These are phyloP conservation scores for Berkeleyomyces rouxiae DNA, from an alignment of 2,329 filamentous ascomycete genomes.

Conservation along the genomic window DNA sequence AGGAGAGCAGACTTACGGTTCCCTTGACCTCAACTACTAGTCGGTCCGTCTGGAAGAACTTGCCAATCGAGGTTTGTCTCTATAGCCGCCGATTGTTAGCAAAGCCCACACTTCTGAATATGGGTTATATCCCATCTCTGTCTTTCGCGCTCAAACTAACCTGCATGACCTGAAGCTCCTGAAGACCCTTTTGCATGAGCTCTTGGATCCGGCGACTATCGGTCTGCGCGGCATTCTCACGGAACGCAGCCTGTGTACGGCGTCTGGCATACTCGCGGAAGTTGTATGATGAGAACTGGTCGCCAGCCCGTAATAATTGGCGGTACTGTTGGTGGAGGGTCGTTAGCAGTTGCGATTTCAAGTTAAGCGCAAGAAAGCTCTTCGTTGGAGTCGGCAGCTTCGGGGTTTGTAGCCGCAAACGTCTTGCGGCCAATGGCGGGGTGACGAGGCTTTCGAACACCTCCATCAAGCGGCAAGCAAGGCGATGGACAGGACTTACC, in stretches of 20 bases:
- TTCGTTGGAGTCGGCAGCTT: no score
- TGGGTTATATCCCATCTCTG: no score
- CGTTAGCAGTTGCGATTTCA: background rate
- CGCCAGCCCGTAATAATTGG: slow-evolving; percentile 70
- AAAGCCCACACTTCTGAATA: background rate
- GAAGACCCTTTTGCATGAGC: slow-evolving; percentile 71
- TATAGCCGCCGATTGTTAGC: slow-evolving; percentile 23
- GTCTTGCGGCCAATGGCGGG: background rate
- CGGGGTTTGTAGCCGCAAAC: background rate
- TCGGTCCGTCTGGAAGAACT: slow-evolving; percentile 83
- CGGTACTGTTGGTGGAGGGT: slow-evolving; percentile 49
- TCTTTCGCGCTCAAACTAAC: slow-evolving; percentile 28
- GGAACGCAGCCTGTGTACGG: slow-evolving; percentile 78
- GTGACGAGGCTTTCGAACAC: background rate
- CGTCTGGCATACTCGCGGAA: slow-evolving; percentile 93
- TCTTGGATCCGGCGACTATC: slow-evolving; percentile 72
- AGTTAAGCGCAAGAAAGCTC: background rate
- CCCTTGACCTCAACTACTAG: slow-evolving; percentile 59
- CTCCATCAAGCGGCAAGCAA: background rate
- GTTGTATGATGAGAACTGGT: slow-evolving; percentile 86
- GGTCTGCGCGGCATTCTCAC: slow-evolving; percentile 55
- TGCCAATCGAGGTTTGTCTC: slow-evolving; percentile 88
- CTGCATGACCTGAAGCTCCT: slow-evolving; percentile 81
- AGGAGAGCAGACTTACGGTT: background rate
- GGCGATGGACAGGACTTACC: slow-evolving; percentile 24